phyloP scores from a whole-genome alignment of 768 basidiomycete genomes.

The Tricholoma matsutake region DNA sequence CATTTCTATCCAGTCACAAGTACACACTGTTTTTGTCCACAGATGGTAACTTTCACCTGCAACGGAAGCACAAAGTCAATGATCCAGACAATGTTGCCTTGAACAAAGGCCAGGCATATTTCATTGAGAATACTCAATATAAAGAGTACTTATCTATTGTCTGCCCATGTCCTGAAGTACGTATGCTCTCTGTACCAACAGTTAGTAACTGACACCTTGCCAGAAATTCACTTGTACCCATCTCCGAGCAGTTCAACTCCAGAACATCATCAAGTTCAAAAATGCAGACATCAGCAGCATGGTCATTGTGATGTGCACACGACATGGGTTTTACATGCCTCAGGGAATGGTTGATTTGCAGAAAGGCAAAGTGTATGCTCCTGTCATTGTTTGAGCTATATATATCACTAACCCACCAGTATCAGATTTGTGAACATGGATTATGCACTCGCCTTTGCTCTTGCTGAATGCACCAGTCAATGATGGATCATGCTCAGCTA shows the following conservation, averaged over 20 bases:
- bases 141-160: slow-evolving; percentile 14
- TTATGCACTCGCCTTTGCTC: slow-evolving; percentile 18
- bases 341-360: slow-evolving; percentile 23
- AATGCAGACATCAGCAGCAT: slow-evolving; percentile 25
- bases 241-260: slow-evolving; percentile 23
- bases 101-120: slow-evolving; percentile 23
- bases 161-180: neutral
- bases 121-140: too few species aligned
- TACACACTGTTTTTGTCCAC: slow-evolving; percentile 24
- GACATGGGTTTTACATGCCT: slow-evolving; percentile 23
- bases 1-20: slow-evolving; percentile 17
- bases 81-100: slow-evolving; percentile 28
- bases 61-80: slow-evolving; percentile 22
- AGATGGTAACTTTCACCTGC: slow-evolving; percentile 27
- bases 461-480: slow-evolving; percentile 11
- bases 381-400: neutral
- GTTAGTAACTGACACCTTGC: neutral
- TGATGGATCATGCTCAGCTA: slow-evolving; percentile 24
- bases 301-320: slow-evolving; percentile 26
- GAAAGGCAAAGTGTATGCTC: slow-evolving; percentile 26
- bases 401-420: neutral
- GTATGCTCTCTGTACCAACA: neutral
- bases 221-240: slow-evolving; percentile 23
- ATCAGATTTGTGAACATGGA: slow-evolving; percentile 21
- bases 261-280: slow-evolving; percentile 26